Percentiles rank a stretch among this genome's conserved stretches.
Conservation (phyloP, 2,329 filamentous ascomycete species). For the Atkinsonella hypoxylon region DNA sequence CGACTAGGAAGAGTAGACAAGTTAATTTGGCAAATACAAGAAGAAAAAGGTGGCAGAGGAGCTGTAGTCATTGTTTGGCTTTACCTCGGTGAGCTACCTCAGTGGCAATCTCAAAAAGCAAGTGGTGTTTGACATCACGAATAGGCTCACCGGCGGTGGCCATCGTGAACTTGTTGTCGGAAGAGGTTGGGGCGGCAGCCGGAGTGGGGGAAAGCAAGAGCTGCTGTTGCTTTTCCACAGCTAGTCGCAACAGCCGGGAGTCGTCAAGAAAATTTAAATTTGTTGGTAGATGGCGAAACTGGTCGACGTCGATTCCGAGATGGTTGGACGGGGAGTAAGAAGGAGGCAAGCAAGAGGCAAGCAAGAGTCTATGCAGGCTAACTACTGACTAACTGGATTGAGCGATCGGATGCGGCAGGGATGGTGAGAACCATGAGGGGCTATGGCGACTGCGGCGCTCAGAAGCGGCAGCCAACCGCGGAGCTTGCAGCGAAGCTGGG, state of each 20-base stretch:
- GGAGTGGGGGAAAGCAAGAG: neutral
- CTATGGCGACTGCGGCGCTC: neutral
- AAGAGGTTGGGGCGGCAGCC: neutral
- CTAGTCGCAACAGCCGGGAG: neutral
- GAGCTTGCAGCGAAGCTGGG: neutral
- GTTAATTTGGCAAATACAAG: neutral
- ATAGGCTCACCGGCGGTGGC: constrained; percentile 32
- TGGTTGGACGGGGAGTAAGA: neutral
- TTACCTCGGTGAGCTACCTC: constrained; percentile 93
- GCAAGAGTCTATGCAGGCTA: neutral
- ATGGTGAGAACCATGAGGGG: constrained; percentile 2
- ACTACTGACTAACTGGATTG: neutral
- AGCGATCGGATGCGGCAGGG: constrained; percentile 6
- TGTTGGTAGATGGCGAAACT: neutral
- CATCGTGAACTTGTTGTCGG: constrained; percentile 23
- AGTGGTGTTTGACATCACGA: constrained; percentile 82
- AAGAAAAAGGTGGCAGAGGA: neutral
- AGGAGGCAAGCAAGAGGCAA: neutral
- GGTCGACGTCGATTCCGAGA: neutral
- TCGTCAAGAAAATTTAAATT: neutral
- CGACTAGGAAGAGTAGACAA: constrained; percentile 45
- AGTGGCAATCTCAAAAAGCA: constrained; percentile 93
- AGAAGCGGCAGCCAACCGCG: neutral
- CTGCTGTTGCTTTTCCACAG: constrained; percentile 1
- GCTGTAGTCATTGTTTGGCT: constrained; percentile 13